phyloP scores from a whole-genome alignment of 1,139 yeast genomes.

The Chernovozyma sophiae-reginae region DNA sequence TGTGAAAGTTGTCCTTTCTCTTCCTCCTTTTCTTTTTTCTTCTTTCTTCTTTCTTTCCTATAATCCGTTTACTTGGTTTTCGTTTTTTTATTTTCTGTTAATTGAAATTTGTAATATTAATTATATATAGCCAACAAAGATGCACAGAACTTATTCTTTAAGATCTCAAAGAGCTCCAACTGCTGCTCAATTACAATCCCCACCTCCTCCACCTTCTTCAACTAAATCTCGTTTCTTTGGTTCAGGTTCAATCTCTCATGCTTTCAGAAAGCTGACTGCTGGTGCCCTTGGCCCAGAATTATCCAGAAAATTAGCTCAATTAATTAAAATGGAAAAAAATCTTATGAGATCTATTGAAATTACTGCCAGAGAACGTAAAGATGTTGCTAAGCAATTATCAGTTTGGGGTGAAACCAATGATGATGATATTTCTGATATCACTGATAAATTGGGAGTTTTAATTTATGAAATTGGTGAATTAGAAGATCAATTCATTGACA shows the following conservation, averaged over 20 bases:
- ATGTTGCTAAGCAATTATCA: constrained; percentile 79
- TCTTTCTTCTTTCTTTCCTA: not conserved
- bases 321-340: constrained; percentile 79
- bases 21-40: constrained; percentile 1
- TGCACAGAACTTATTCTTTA: constrained; percentile 83
- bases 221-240: constrained; percentile 71
- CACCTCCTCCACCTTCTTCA: constrained; percentile 76
- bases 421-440: constrained; percentile 79
- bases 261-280: constrained; percentile 68
- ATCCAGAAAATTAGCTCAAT: constrained; percentile 70
- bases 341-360: constrained; percentile 76
- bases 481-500: constrained; percentile 83
- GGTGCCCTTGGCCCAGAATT: constrained; percentile 77
- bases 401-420: constrained; percentile 84
- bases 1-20: not conserved
- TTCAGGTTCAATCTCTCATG: constrained; percentile 60
- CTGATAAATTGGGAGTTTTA: constrained; percentile 82
- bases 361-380: constrained; percentile 74
- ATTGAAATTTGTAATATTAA: too few relatives aligned
- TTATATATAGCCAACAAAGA: too few relatives aligned
- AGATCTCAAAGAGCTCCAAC: constrained; percentile 80
- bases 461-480: constrained; percentile 81
- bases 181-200: constrained; percentile 74
- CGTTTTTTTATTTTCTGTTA: too few relatives aligned
- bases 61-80: too few relatives aligned